Conservation (phyloP, 768 basidiomycete genomes). For the Mrakia blollopis region DNA sequence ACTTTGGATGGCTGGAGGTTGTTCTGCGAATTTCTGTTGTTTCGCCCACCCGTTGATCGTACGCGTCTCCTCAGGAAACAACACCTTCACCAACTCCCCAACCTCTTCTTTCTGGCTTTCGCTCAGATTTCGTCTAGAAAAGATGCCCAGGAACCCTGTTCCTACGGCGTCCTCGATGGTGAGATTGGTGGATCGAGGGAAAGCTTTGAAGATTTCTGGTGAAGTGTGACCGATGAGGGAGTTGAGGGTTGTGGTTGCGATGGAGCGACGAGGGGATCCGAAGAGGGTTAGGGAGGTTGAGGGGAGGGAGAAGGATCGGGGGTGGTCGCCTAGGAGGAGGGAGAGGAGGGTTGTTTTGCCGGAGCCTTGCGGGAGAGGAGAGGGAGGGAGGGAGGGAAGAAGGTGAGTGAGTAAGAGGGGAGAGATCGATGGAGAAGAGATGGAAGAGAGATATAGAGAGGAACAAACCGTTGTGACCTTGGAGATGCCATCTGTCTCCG, state of each 20-base stretch:
- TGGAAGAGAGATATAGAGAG: background rate
- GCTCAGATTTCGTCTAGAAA: constrained; percentile 52
- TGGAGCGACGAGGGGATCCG: constrained; percentile 56
- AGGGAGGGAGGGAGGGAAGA: background rate
- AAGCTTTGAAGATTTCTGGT: constrained; percentile 86
- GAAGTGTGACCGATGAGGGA: constrained; percentile 56
- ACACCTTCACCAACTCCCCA: constrained; percentile 58
- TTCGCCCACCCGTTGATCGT: background rate
- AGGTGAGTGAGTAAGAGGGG: background rate
- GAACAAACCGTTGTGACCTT: constrained; percentile 72
- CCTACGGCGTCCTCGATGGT: constrained; percentile 73
- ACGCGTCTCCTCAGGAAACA: constrained; percentile 54
- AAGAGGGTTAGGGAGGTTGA: constrained; percentile 57
- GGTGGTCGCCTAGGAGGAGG: constrained; percentile 87
- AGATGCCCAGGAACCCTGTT: constrained; percentile 85
- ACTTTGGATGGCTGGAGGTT: constrained; percentile 70
- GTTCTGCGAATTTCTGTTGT: constrained; percentile 53
- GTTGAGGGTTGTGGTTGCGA: constrained; percentile 55
- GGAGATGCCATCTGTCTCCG: constrained; percentile 85
- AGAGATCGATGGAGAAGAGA: background rate
- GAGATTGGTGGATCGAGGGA: constrained; percentile 56
- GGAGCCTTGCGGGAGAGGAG: constrained; percentile 54
- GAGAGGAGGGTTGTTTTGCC: constrained; percentile 93
- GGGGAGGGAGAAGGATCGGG: constrained; percentile 75
- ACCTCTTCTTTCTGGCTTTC: constrained; percentile 50